These are phyloP conservation scores for Neospora caninum DNA, from an alignment of 169 alveolate genomes.

Conservation along the genomic window DNA sequence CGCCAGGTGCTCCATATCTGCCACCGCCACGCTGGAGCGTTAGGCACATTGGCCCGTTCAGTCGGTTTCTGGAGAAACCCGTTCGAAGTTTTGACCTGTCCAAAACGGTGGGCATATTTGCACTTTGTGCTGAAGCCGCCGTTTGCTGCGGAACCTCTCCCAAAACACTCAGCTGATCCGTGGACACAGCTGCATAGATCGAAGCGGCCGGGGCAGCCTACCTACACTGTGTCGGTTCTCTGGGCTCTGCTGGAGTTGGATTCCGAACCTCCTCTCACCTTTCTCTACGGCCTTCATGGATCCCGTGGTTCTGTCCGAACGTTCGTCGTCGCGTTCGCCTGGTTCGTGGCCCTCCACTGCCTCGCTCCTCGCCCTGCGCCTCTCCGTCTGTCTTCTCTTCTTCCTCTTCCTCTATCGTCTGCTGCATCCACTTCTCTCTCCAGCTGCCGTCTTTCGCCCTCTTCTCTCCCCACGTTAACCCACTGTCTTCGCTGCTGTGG, in stretches of 20 bases:
- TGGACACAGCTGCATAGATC: no score
- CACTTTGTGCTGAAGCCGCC: no score
- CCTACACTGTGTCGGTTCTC: no score
- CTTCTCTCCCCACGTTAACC: constrained; percentile 57
- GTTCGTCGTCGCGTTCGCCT: constrained; percentile 10
- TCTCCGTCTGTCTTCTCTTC: not conserved
- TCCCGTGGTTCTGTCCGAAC: constrained; percentile 55
- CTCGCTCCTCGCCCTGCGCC: constrained; percentile 3
- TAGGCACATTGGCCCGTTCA: no score
- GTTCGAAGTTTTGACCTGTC: no score
- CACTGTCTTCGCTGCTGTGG: not conserved
- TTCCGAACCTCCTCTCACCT: not conserved
- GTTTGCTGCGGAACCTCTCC: no score
- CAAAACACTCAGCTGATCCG: no score
- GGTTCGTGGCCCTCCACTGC: not conserved
- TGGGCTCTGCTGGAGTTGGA: not conserved
- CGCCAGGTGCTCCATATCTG: no score
- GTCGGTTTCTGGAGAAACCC: no score
- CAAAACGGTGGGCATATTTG: no score
- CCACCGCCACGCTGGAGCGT: no score
- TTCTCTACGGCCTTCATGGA: constrained; percentile 22
- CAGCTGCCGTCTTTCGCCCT: constrained; percentile 59
- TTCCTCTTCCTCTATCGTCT: constrained; percentile 16
- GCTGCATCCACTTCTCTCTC: constrained; percentile 63
- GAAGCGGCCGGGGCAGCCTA: no score